phyloP scores from a whole-genome alignment of 2,329 filamentous ascomycete genomes.

The Emergomyces orientalis region DNA sequence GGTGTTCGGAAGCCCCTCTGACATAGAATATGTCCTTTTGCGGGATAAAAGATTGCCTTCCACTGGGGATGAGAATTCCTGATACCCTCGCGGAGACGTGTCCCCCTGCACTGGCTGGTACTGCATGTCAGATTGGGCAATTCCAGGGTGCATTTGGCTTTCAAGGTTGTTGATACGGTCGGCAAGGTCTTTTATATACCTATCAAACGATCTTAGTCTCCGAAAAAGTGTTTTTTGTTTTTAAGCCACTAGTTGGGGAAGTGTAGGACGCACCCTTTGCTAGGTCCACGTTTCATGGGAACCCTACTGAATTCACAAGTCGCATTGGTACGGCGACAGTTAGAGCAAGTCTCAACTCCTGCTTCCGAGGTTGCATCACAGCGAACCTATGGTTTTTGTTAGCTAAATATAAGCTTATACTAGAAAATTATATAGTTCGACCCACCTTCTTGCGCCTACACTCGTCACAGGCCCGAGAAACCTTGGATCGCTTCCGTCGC shows the following conservation, averaged over 20 bases:
- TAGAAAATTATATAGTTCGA: conserved; percentile 12
- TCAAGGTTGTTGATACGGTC: conserved; percentile 77
- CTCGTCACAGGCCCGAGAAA: conserved; percentile 81
- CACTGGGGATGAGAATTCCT: conserved; percentile 46
- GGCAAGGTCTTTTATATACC: conserved; percentile 85
- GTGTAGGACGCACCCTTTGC: conserved; percentile 59
- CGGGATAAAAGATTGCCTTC: conserved; percentile 33
- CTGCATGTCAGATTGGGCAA: conserved; percentile 28
- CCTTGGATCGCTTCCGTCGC: conserved; percentile 71
- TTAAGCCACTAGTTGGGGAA: background rate
- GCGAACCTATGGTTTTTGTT: conserved; percentile 49
- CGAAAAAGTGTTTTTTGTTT: background rate
- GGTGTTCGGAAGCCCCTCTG: conserved; percentile 36
- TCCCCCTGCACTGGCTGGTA: conserved; percentile 36
- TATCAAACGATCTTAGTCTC: conserved; percentile 25
- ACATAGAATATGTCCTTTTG: conserved; percentile 44
- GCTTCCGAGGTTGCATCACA: conserved; percentile 73
- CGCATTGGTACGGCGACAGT: conserved; percentile 68
- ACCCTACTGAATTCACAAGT: conserved; percentile 76
- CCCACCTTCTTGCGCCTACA: conserved; percentile 70
- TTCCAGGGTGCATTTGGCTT: conserved; percentile 52
- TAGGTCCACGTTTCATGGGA: conserved; percentile 79
- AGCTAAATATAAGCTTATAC: conserved; percentile 19
- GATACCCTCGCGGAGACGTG: conserved; percentile 37
- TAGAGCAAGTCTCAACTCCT: conserved; percentile 65